phyloP scores from a whole-genome alignment of 2,329 filamentous ascomycete species.

The Diaporthe sp. region DNA sequence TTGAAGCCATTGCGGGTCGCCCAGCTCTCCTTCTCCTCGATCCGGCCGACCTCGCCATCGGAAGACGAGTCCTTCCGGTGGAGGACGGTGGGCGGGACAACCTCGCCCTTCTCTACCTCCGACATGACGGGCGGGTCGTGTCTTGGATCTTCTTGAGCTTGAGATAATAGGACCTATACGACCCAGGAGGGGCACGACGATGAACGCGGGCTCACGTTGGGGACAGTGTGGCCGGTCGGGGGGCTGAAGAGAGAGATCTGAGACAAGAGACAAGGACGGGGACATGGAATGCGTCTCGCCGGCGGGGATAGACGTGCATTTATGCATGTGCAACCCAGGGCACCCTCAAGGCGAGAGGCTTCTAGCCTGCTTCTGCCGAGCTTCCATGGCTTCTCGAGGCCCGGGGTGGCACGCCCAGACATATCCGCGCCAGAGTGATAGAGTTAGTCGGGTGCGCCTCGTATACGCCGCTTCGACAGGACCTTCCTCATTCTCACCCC shows the following conservation, averaged over 20 bases:
- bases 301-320: conserved; percentile 23
- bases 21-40: conserved; percentile 48
- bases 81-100: not conserved
- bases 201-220: conserved; percentile 6
- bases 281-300: not conserved
- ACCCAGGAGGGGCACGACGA: not conserved
- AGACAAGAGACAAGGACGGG: not conserved
- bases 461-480: not conserved
- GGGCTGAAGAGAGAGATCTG: not conserved
- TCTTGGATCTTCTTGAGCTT: not conserved
- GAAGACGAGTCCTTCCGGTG: conserved; percentile 22
- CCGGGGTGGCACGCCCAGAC: conserved; percentile 21
- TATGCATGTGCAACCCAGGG: conserved; percentile 19
- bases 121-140: conserved; percentile 21
- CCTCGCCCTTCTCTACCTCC: conserved; percentile 14
- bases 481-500: conserved; percentile 22
- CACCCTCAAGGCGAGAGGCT: not conserved
- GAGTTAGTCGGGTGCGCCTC: conserved; percentile 27
- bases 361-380: conserved; percentile 34
- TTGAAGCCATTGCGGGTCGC: conserved; percentile 57
- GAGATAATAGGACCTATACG: not conserved
- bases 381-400: conserved; percentile 22
- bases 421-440: conserved; percentile 24
- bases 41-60: conserved; percentile 31
- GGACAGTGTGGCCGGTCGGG: conserved; percentile 4